Evolutionary conservation across 208 protist species (phyloP), one percentile per base, ranked within the genome.

Genomic region (Acanthamoeba culbertsoni): DNA sequence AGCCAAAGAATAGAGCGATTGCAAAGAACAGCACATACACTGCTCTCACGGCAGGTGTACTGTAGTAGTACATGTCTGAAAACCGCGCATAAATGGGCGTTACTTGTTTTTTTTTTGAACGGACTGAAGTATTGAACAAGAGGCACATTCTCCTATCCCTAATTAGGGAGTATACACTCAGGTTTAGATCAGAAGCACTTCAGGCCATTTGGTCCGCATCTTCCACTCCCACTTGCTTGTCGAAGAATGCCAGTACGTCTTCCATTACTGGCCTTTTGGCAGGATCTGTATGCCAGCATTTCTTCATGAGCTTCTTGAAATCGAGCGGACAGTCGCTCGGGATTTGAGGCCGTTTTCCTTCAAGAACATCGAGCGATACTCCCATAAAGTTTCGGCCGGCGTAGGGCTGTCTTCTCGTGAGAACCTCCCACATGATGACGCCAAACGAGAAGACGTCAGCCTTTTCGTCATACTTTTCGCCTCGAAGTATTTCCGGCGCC

Each of bases 381-480:
- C 77, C 77, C 77, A 88, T 88, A 48, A 88, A 88, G 77, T 88
- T 88, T 20, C 68, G 68, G 26, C 68, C 68, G 33, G 68, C 68
- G 68, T 33, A 79, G 40, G 68, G 68, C 37, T 88, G 33, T 48
- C 40, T 55, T 1, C 77, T 26, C 43, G 77, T 63, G 14, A 88
- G 48, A n/a, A 88, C 37, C 51, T 88, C 46, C 48, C 51, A 88
- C 77, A 88, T 88, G 77, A 62, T 62, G n/a, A 88, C 31, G 2
- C 77, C 77, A 48, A 88, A 55, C 6, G 48, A 63, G 46, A 35
- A 88, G 14, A 88, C 77, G 48, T 88, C 77, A 33, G 51, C 77
- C 77, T 88, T 88, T 33, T 88, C 77, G 77, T 88, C 77, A 33
- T 88, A 88, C 48, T 88, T 55, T 48, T 88, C 77, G 2, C 51